Percentiles rank a stretch among this genome's conserved stretches.
phyloP scores from a whole-genome alignment of 208 protist species.

The Trypanosomatidae sp. region DNA sequence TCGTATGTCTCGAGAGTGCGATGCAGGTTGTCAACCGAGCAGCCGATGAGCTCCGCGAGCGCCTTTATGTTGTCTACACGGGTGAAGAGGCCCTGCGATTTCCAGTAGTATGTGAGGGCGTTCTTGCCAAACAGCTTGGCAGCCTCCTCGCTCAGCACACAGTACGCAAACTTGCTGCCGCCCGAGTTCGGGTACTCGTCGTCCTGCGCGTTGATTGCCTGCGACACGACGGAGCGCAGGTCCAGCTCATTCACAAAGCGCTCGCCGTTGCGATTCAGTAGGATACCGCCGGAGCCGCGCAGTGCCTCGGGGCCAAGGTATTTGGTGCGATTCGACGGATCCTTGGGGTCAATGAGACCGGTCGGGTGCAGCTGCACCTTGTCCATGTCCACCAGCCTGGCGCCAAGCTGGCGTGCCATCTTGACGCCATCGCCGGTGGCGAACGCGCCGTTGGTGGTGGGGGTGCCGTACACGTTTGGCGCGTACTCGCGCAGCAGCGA shows the following conservation, averaged over 20 bases:
- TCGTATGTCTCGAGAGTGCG: slow-evolving; percentile 68
- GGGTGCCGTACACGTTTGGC: slow-evolving; percentile 64
- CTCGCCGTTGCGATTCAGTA: slow-evolving; percentile 91
- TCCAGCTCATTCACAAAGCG: slow-evolving; percentile 96
- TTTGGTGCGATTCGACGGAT: slow-evolving; percentile 87
- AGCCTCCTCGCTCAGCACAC: slow-evolving; percentile 80
- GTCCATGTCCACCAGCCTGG: slow-evolving; percentile 91
- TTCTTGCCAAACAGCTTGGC: slow-evolving; percentile 74
- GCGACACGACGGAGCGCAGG: slow-evolving; percentile 93
- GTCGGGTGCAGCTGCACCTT: slow-evolving; percentile 96
- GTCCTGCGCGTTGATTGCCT: slow-evolving; percentile 80
- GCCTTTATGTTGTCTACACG: slow-evolving; percentile 42
- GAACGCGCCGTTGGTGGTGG: slow-evolving; percentile 92
- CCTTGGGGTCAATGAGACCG: slow-evolving; percentile 91
- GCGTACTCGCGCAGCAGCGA: slow-evolving; percentile 85
- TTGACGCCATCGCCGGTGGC: slow-evolving; percentile 87
- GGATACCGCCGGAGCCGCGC: slow-evolving; percentile 93
- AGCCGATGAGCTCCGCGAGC: slow-evolving; percentile 75
- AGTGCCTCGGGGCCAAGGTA: slow-evolving; percentile 96
- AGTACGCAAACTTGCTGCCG: slow-evolving; percentile 77
- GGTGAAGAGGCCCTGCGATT: slow-evolving; percentile 65
- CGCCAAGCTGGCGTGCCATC: slow-evolving; percentile 67
- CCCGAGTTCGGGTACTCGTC: slow-evolving; percentile 61
- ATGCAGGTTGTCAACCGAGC: slow-evolving; percentile 10
- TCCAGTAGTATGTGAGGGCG: slow-evolving; percentile 83